These are phyloP conservation scores for Botryosphaeria dothidea DNA, from an alignment of 2,329 filamentous ascomycete genomes.

Conservation along the genomic window DNA sequence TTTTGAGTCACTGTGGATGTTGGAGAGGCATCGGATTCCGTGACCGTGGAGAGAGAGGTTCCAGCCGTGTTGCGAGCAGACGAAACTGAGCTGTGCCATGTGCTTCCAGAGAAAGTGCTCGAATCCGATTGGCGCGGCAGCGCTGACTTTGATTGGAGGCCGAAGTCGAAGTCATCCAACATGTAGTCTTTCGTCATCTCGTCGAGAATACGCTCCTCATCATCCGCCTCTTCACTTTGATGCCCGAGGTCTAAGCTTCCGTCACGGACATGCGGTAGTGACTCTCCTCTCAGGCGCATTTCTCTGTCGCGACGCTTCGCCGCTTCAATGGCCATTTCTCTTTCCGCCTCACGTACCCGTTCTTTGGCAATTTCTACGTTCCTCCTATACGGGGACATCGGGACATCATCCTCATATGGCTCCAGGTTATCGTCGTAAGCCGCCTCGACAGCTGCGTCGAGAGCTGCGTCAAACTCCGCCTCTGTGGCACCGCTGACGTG, in stretches of 20 bases:
- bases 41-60: conserved; percentile 70
- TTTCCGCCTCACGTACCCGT: conserved; percentile 70
- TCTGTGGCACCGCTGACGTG: conserved; percentile 72
- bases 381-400: conserved; percentile 33
- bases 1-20: conserved; percentile 20
- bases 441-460: conserved; percentile 93
- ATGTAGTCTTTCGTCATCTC: conserved; percentile 84
- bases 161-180: conserved; percentile 80
- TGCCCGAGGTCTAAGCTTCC: conserved; percentile 26
- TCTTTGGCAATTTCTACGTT: conserved; percentile 77
- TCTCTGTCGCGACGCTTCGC: conserved; percentile 61
- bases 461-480: conserved; percentile 87
- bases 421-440: conserved; percentile 93
- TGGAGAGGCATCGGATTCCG: conserved; percentile 50
- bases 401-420: conserved; percentile 58
- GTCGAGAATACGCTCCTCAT: conserved; percentile 64
- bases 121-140: conserved; percentile 79
- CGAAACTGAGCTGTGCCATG: conserved; percentile 77
- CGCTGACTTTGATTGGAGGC: conserved; percentile 65
- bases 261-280: conserved; percentile 39
- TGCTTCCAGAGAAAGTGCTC: conserved; percentile 70
- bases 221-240: conserved; percentile 43
- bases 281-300: conserved; percentile 48
- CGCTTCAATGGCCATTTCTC: conserved; percentile 64
- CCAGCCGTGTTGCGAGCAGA: conserved; percentile 71